phyloP scores from a whole-genome alignment of 495 filamentous ascomycete species.

The Bryoglossum gracile region DNA sequence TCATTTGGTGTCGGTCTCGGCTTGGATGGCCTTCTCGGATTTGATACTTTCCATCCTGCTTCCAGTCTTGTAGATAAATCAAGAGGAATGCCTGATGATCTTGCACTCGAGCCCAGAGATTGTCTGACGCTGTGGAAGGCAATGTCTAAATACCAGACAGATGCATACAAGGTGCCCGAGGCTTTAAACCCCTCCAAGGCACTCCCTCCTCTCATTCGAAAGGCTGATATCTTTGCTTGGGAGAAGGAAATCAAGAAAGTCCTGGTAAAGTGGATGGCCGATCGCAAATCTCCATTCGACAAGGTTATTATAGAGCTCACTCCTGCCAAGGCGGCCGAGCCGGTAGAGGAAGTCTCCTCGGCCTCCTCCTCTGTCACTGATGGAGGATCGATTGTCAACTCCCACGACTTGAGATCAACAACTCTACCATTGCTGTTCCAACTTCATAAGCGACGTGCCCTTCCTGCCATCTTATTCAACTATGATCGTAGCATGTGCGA shows the following conservation, averaged over 20 bases:
- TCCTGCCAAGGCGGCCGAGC: neutral
- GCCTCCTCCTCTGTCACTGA: constrained; percentile 10
- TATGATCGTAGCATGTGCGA: constrained; percentile 63
- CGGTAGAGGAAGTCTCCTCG: neutral
- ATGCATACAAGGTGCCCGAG: constrained; percentile 35
- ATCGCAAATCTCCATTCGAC: constrained; percentile 54
- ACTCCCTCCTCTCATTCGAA: constrained; percentile 40
- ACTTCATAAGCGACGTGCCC: constrained; percentile 53
- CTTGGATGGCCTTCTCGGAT: constrained; percentile 41
- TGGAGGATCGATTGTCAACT: constrained; percentile 16
- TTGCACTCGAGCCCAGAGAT: constrained; percentile 63
- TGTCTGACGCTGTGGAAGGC: constrained; percentile 55
- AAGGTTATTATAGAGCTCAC: constrained; percentile 38
- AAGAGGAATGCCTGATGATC: constrained; percentile 54
- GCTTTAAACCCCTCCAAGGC: constrained; percentile 40
- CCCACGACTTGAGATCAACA: constrained; percentile 31
- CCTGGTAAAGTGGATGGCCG: constrained; percentile 52
- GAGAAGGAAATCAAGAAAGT: constrained; percentile 51
- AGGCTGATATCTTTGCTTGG: constrained; percentile 60
- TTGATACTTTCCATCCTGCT: constrained; percentile 63
- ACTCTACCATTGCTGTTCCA: constrained; percentile 53
- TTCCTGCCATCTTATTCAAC: constrained; percentile 72
- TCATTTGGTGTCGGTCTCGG: constrained; percentile 34
- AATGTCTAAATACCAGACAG: constrained; percentile 48
- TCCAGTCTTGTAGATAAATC: constrained; percentile 51